A percentile compares a stretch with the other conserved stretches of the same genome.
These are phyloP conservation scores for Tuber indicum DNA, from an alignment of 495 filamentous ascomycete genomes.

Conservation along the genomic window DNA sequence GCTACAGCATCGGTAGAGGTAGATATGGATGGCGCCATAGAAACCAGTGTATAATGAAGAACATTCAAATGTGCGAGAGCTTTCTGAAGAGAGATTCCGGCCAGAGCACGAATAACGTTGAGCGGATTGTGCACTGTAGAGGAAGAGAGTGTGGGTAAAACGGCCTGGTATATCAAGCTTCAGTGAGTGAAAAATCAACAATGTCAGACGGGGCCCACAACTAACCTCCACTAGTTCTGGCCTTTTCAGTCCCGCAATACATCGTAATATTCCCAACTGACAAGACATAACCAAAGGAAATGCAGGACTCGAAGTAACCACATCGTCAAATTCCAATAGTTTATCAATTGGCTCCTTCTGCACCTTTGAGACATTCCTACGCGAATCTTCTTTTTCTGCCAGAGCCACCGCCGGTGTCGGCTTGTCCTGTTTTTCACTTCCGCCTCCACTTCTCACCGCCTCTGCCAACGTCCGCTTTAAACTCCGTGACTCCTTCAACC, in stretches of 20 bases:
- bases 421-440: constrained; percentile 16
- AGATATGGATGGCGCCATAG: constrained; percentile 25
- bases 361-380: constrained; percentile 42
- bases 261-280: constrained; percentile 37
- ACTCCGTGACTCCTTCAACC: constrained; percentile 66
- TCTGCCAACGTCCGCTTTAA: constrained; percentile 59
- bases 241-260: constrained; percentile 37
- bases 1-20: constrained; percentile 24
- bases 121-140: constrained; percentile 21
- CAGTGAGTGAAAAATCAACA: constrained; percentile 10
- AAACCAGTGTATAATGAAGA: constrained; percentile 30
- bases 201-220: neutral
- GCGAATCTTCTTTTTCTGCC: constrained; percentile 44
- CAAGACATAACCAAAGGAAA: constrained; percentile 37
- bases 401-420: constrained; percentile 35
- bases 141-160: constrained; percentile 32
- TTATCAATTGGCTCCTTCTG: constrained; percentile 45
- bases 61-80: constrained; percentile 31
- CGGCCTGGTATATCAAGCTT: constrained; percentile 21
- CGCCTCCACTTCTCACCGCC: constrained; percentile 24
- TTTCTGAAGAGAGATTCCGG: constrained; percentile 31
- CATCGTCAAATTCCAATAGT: constrained; percentile 36
- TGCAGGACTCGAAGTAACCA: constrained; percentile 16
- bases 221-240: constrained; percentile 36
- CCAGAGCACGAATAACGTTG: constrained; percentile 25